Base-by-base conservation (phyloP, 2,329 filamentous ascomycete genomes). In the Sphaerulina populicola region DNA sequence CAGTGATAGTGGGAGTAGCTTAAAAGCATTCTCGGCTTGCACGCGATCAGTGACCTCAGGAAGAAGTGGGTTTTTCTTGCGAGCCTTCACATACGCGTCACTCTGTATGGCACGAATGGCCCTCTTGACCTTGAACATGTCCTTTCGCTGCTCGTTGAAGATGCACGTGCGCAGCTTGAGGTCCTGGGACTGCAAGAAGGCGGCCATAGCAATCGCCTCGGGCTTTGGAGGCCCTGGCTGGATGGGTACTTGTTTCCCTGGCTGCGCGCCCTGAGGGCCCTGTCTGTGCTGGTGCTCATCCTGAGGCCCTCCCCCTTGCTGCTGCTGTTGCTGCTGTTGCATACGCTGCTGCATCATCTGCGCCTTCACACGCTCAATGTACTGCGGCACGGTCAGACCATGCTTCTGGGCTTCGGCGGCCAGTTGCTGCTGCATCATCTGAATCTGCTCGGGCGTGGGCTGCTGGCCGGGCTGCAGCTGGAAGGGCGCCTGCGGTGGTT, bases 111-210 rank as follows among this genome's bases (percentile, higher is more conserved):
- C 89, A 62, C 93, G 86, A 56, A 98, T 84, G 37, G 93, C 93
- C 67, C 93, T 88, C 78, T 97, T 97, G 69, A 98, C 93, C 77
- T 85, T 86, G 72, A 98, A 97, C 87, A 98, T 94, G 60, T 98
- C 91, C 73, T 95, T 97, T 64, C 93, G 81, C 77, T 96, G 90
- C 63, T 93, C 93, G 60, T 96, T 90, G 59, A 97, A 79, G 58
- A 98, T 94, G 68, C 87, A 91, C 14, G 90, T 96, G 57, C 93
- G 79, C 14, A 80, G 78, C 78, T 98, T 98, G 58, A 98, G 73
- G 53, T 93, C 81, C 72, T 96, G 90, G 52, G 78, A 71, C 60
- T 83, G 82, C 53, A 98, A 74, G 72, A 94, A 98, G 64, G 88
- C 85, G 60, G 93, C 94, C 49, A 98, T 79, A 7, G 90, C 89